These are phyloP conservation scores for Penicillium roqueforti DNA, from an alignment of 495 filamentous ascomycete species.

Conservation along the genomic window DNA sequence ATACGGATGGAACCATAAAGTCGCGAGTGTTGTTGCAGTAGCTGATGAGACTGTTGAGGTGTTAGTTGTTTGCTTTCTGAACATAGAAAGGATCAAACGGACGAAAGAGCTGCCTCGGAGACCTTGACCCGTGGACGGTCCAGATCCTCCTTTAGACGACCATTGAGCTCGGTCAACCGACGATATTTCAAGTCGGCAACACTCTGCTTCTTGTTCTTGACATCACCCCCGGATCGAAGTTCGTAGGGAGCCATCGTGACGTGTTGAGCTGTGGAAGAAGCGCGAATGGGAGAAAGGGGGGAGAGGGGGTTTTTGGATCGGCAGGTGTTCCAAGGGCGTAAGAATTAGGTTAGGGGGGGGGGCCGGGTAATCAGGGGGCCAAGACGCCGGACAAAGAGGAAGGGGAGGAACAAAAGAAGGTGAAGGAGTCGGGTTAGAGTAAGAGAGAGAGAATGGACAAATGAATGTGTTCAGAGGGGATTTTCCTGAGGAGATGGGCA, in stretches of 20 bases:
- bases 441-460: slow-evolving; percentile 6
- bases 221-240: slow-evolving; percentile 56
- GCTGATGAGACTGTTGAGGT: slow-evolving; percentile 70
- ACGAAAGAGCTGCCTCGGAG: slow-evolving; percentile 92
- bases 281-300: slow-evolving; percentile 11
- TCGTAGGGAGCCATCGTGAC: slow-evolving; percentile 50
- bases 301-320: slow-evolving; percentile 13
- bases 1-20: slow-evolving; percentile 97
- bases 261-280: slow-evolving; percentile 6
- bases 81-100: slow-evolving; percentile 30
- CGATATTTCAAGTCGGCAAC: slow-evolving; percentile 98
- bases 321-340: slow-evolving; percentile 5
- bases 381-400: slow-evolving; percentile 12
- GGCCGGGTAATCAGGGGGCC: slow-evolving; percentile 6
- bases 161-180: slow-evolving; percentile 92
- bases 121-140: slow-evolving; percentile 93
- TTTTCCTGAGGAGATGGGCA: slow-evolving; percentile 18
- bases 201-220: slow-evolving; percentile 97
- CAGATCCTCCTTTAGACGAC: slow-evolving; percentile 87
- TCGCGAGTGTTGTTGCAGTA: slow-evolving; percentile 96
- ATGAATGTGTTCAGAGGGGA: slow-evolving; percentile 21
- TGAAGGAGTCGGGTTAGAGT: slow-evolving; percentile 12
- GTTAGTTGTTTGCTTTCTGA: neutral
- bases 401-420: slow-evolving; percentile 23
- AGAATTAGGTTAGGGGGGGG: slow-evolving; percentile 13